These are phyloP conservation scores for Helianthus tuberosus DNA, from an alignment of 129 eudicot genomes.

Conservation along the genomic window DNA sequence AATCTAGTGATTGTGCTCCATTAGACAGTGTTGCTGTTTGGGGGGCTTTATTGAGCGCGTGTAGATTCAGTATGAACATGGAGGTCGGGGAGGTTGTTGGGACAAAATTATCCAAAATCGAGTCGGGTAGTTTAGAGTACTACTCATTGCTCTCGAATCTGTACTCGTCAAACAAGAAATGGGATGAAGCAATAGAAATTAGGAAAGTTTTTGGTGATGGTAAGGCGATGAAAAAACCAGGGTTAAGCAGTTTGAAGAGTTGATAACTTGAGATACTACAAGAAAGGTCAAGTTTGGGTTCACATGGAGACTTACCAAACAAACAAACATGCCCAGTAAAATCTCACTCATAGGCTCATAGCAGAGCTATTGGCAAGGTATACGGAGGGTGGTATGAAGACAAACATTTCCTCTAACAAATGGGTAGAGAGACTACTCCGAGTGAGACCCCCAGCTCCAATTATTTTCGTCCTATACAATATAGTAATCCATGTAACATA, in stretches of 20 bases:
- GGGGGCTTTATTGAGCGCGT: conserved; percentile 45
- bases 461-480: too few species aligned
- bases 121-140: conserved; percentile 34
- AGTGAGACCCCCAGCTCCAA: too few species aligned
- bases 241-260: conserved; percentile 32
- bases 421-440: too few species aligned
- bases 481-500: too few species aligned
- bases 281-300: neutral
- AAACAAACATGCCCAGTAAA: too few species aligned
- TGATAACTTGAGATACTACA: conserved; percentile 11
- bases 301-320: neutral
- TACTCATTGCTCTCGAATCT: conserved; percentile 40
- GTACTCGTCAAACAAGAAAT: conserved; percentile 39
- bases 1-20: neutral
- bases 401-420: too few species aligned
- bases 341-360: too few species aligned
- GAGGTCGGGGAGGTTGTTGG: conserved; percentile 43
- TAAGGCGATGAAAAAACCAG: conserved; percentile 30
- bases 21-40: conserved; percentile 34
- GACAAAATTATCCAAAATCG: conserved; percentile 16
- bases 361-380: too few species aligned
- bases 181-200: conserved; percentile 38
- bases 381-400: too few species aligned
- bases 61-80: conserved; percentile 39
- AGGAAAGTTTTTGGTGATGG: conserved; percentile 39